A percentile compares a stretch with the other conserved stretches of the same genome.
phyloP scores from a whole-genome alignment of 768 basidiomycete genomes.

The Boletus eberwhitei region DNA sequence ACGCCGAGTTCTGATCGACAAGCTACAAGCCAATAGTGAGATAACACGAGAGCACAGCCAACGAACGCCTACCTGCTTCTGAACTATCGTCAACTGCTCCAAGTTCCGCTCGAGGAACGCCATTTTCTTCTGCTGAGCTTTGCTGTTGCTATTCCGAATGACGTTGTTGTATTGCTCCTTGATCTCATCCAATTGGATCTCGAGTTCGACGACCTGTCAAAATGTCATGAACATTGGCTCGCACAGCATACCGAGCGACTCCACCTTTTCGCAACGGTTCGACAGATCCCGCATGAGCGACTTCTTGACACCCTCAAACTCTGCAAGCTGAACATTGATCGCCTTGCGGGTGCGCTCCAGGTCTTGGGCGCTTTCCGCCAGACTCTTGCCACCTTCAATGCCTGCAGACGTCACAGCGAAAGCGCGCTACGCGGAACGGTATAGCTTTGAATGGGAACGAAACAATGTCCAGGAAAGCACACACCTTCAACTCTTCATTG shows the following conservation, averaged over 20 bases:
- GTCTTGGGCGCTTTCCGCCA: constrained; percentile 96
- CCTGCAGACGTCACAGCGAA: constrained; percentile 97
- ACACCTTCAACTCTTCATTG: constrained; percentile 96
- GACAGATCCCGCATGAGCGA: constrained; percentile 98
- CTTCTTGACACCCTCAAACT: constrained; percentile 98
- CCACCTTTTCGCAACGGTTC: constrained; percentile 98
- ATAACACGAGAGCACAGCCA: not conserved
- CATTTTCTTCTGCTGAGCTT: constrained; percentile 99
- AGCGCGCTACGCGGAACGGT: constrained; percentile 64
- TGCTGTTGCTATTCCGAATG: constrained; percentile 96
- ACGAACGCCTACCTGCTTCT: constrained; percentile 76
- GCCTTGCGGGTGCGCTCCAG: constrained; percentile 95
- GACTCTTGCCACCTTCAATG: constrained; percentile 94
- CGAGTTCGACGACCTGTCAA: constrained; percentile 91
- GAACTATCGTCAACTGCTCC: constrained; percentile 90
- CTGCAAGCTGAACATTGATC: constrained; percentile 95
- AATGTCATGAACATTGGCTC: constrained; percentile 10
- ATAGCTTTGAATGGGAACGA: not conserved
- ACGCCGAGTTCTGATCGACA: constrained; percentile 93
- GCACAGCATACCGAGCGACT: constrained; percentile 10
- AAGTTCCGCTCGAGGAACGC: constrained; percentile 96
- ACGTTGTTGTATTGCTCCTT: constrained; percentile 99
- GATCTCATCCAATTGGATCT: constrained; percentile 97
- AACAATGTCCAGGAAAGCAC: constrained; percentile 14
- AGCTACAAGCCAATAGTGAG: constrained; percentile 52